phyloP scores from a whole-genome alignment of 805 yeast genomes.

The Ascoidea rubescens region DNA sequence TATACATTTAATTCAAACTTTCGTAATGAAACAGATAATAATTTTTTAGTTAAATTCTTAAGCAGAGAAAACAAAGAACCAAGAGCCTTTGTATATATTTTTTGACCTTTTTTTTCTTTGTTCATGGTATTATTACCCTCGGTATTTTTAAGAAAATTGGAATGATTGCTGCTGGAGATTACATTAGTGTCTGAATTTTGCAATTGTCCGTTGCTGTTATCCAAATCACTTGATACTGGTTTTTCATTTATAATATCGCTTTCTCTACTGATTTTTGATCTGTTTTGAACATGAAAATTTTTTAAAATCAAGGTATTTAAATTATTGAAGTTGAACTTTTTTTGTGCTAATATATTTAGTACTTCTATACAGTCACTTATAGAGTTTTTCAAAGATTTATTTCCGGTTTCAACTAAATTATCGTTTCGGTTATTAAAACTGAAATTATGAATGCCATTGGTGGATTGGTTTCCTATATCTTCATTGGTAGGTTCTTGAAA shows the following conservation, averaged over 20 bases:
- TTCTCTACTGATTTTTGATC: too few relatives aligned
- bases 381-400: too few relatives aligned
- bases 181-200: background rate
- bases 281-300: background rate
- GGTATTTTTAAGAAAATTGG: background rate
- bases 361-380: too few relatives aligned
- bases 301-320: background rate
- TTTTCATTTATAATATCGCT: background rate
- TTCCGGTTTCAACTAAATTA: background rate
- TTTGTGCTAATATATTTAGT: too few relatives aligned
- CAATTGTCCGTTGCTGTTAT: background rate
- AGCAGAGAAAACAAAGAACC: too few relatives aligned
- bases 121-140: too few relatives aligned
- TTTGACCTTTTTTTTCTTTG: too few relatives aligned
- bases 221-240: background rate
- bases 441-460: too few relatives aligned
- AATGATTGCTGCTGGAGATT: background rate
- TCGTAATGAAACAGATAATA: background rate
- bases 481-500: too few relatives aligned
- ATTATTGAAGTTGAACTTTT: background rate
- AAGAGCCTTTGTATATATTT: too few relatives aligned
- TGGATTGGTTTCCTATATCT: too few relatives aligned
- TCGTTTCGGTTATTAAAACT: background rate
- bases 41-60: background rate
- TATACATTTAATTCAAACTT: background rate